A percentile compares a stretch with the other conserved stretches of the same genome.
These are phyloP conservation scores for Pyrus bretschneideri DNA, from an alignment of 306 rosid genomes.

Conservation along the genomic window DNA sequence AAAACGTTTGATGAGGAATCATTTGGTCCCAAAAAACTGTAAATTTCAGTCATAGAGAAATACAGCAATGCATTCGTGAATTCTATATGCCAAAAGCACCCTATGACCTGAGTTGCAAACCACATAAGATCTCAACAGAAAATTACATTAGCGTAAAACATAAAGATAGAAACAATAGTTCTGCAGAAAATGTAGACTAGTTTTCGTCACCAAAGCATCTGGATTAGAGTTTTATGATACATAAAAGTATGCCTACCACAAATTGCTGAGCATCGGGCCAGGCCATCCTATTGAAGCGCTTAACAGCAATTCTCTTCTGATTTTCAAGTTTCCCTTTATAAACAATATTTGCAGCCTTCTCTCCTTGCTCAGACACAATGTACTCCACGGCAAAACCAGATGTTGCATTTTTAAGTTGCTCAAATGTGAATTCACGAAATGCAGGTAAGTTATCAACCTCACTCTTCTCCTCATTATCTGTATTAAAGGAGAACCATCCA, in stretches of 20 bases:
- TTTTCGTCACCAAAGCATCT: background rate
- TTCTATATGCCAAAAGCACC: background rate
- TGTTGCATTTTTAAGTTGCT: conserved; percentile 74
- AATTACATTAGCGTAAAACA: background rate
- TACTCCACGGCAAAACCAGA: conserved; percentile 83
- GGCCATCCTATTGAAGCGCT: conserved; percentile 73
- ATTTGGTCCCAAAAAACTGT: background rate
- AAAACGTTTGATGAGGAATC: no score
- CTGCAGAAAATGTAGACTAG: background rate
- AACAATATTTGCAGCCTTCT: conserved; percentile 85
- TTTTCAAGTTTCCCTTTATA: conserved; percentile 78
- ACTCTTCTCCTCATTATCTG: conserved; percentile 55
- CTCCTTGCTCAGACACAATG: conserved; percentile 83
- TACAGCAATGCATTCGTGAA: background rate
- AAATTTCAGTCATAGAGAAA: background rate
- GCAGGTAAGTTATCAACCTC: conserved; percentile 43
- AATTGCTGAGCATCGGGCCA: conserved; percentile 79
- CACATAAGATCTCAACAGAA: background rate
- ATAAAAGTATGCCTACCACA: conserved; percentile 35
- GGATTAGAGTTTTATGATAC: background rate
- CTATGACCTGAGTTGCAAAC: background rate
- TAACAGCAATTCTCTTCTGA: conserved; percentile 71
- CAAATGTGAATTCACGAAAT: conserved; percentile 61
- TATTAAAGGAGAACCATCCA: conserved; percentile 17
- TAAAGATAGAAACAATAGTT: background rate